A percentile compares a stretch with the other conserved stretches of the same genome.
Evolutionary conservation across 2,329 filamentous ascomycete species (phyloP).

Genomic region (Karstenula rhodostoma): DNA sequence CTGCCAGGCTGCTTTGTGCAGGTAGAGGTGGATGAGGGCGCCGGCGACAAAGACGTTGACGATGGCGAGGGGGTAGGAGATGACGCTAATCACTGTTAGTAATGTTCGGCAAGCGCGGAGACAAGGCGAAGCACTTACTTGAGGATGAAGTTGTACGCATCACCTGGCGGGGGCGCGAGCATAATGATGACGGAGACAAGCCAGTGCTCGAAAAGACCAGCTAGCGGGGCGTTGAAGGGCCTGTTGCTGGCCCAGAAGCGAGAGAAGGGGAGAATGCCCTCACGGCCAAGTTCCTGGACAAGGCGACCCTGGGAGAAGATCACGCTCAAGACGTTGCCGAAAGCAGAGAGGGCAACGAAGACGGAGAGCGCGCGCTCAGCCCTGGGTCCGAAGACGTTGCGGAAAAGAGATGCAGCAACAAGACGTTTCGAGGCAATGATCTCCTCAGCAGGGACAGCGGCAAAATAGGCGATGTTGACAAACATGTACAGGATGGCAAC

Average conservation of each 20-base stretch:
- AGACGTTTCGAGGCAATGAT: slow-evolving; percentile 63
- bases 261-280: slow-evolving; percentile 71
- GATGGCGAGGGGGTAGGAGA: slow-evolving; percentile 70
- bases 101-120: neutral
- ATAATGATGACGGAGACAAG: slow-evolving; percentile 71
- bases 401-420: slow-evolving; percentile 66
- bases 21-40: slow-evolving; percentile 60
- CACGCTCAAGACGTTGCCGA: slow-evolving; percentile 72
- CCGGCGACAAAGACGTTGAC: slow-evolving; percentile 61
- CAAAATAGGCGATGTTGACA: slow-evolving; percentile 73
- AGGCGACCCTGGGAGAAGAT: slow-evolving; percentile 74
- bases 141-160: slow-evolving; percentile 69
- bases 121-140: slow-evolving; percentile 41
- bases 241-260: slow-evolving; percentile 70
- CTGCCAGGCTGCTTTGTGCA: slow-evolving; percentile 50
- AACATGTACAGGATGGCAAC: slow-evolving; percentile 71
- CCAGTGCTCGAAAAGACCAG: slow-evolving; percentile 71
- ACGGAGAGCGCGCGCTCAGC: slow-evolving; percentile 69
- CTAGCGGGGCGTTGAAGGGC: slow-evolving; percentile 69
- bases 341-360: slow-evolving; percentile 72
- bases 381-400: slow-evolving; percentile 59
- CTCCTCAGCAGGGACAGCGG: slow-evolving; percentile 65
- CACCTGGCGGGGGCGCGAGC: slow-evolving; percentile 71
- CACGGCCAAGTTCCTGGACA: slow-evolving; percentile 71
- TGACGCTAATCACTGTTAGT: slow-evolving; percentile 56